Evolutionary conservation across 768 basidiomycete species (phyloP), one percentile per base, ranked within the genome.

Genomic region (Mycena alexandri): DNA sequence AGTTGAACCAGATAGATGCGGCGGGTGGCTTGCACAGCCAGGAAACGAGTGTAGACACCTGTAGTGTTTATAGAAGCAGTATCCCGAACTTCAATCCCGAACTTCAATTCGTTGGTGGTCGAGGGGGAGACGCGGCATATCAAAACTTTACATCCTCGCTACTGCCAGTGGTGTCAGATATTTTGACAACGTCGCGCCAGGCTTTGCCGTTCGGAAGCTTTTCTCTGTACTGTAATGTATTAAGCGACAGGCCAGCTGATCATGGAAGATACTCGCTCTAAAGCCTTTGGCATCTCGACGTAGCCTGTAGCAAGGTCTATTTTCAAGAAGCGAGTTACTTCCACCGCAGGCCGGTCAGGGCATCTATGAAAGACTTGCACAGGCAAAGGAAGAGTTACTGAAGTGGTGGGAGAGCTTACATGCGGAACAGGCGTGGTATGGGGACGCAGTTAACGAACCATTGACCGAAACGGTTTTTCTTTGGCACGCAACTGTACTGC

Each of bases 391-490:
- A 38, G 24, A 54, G 43, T 1, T 48, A 64, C 22, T 29, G 50
- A 53, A 64, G 25, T 21, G 21, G 55, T 63, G 38, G 43, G 25
- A 67, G 12, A 11, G 70, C 88, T 78, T 73, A 92, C 93, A 93
- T 80, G 76, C 83, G 82, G 72, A 96, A 92, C 29, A 95, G 82
- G 17, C 94, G 87, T 33, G 90, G 87, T 50, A 95, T 78, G 8
- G 93, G 94, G 74, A 87, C 89, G 75, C 93, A 95, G 42, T 87
- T 84, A 51, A 87, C 74, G 55, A 77, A 70, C 7, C 74, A 76
- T 10, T 57, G 71, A 16, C 78, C 79, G 17, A 71, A 25, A 34
- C 47, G 43, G 46, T 68, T 74, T 17, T 69, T 72, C 65, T 84
- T 80, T 48, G 78, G 72, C 50, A 85, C 79, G 75, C 93, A 95